phyloP scores from a whole-genome alignment of 2,329 filamentous ascomycete species.

The Sphaerostilbella broomeana region DNA sequence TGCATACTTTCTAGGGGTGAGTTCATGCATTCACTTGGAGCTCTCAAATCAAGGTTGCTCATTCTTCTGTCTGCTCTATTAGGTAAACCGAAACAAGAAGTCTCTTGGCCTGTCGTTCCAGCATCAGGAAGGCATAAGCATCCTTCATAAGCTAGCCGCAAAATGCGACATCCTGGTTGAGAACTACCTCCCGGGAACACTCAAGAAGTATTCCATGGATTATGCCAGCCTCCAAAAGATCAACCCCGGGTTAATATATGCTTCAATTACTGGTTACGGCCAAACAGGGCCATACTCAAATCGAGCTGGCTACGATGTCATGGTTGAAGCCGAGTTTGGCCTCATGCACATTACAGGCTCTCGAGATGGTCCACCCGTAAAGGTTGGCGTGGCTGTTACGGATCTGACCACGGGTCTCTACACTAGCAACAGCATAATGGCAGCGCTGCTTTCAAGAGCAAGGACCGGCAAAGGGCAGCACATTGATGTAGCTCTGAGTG shows the following conservation, averaged over 20 bases:
- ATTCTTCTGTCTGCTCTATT: constrained; percentile 1
- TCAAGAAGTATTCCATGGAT: constrained; percentile 89
- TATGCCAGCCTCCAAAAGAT: constrained; percentile 73
- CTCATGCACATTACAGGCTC: constrained; percentile 97
- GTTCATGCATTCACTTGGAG: constrained; percentile 13
- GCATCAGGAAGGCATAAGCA: constrained; percentile 72
- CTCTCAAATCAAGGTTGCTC: neutral
- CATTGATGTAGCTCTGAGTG: constrained; percentile 83
- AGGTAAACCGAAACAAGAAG: constrained; percentile 97
- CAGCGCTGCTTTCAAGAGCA: constrained; percentile 70
- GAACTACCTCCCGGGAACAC: constrained; percentile 85
- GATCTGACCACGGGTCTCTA: constrained; percentile 94
- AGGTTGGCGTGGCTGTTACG: constrained; percentile 94
- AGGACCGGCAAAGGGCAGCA: constrained; percentile 79
- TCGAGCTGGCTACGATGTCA: constrained; percentile 93
- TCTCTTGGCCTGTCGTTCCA: constrained; percentile 89
- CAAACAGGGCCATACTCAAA: constrained; percentile 87
- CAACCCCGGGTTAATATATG: constrained; percentile 85
- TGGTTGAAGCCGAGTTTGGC: constrained; percentile 98
- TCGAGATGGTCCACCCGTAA: constrained; percentile 83
- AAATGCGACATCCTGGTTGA: constrained; percentile 92
- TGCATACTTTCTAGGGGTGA: constrained; percentile 89
- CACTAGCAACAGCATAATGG: constrained; percentile 92
- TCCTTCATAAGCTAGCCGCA: constrained; percentile 76
- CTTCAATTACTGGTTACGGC: constrained; percentile 94